Percentiles rank a stretch among this genome's conserved stretches.
Conservation (phyloP, 2,329 filamentous ascomycete genomes). For the Delphinella strobiligena region DNA sequence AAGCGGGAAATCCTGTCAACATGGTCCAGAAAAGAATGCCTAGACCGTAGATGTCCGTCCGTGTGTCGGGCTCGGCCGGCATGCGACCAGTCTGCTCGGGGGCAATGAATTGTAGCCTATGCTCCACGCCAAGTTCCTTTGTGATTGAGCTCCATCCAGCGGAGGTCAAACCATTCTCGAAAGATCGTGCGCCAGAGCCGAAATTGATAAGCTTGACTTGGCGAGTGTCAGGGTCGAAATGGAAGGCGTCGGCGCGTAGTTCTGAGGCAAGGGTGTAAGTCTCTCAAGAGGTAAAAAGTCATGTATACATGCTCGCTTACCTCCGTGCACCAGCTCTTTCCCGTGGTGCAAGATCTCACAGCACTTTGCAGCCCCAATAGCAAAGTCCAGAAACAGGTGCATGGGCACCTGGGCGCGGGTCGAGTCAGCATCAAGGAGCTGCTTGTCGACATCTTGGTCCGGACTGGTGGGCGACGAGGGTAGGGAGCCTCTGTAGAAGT, state of each 20-base stretch:
- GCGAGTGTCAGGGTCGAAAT: conserved; percentile 61
- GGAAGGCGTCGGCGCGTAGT: conserved; percentile 80
- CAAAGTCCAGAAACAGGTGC: conserved; percentile 75
- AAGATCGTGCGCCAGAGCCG: conserved; percentile 74
- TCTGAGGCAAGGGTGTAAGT: no score
- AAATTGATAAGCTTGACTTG: conserved; percentile 72
- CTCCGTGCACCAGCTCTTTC: conserved; percentile 73
- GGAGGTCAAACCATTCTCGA: conserved; percentile 76
- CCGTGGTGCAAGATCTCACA: conserved; percentile 85
- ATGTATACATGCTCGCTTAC: no score
- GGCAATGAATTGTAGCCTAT: conserved; percentile 84
- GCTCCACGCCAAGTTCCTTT: conserved; percentile 72
- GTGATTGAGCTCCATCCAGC: conserved; percentile 78
- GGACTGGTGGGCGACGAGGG: conserved; percentile 7
- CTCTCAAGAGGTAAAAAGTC: no score
- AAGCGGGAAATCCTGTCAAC: conserved; percentile 67
- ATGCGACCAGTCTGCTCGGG: conserved; percentile 91
- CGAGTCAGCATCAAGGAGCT: no score
- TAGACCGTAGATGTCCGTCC: conserved; percentile 88
- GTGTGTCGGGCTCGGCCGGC: conserved; percentile 79
- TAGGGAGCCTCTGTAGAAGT: conserved; percentile 25
- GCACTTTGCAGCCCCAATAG: conserved; percentile 75
- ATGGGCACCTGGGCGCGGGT: conserved; percentile 35
- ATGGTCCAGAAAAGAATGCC: conserved; percentile 84
- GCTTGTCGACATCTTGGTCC: background rate